phyloP scores from a whole-genome alignment of 129 eudicot genomes.

The Pulicaria dysenterica region DNA sequence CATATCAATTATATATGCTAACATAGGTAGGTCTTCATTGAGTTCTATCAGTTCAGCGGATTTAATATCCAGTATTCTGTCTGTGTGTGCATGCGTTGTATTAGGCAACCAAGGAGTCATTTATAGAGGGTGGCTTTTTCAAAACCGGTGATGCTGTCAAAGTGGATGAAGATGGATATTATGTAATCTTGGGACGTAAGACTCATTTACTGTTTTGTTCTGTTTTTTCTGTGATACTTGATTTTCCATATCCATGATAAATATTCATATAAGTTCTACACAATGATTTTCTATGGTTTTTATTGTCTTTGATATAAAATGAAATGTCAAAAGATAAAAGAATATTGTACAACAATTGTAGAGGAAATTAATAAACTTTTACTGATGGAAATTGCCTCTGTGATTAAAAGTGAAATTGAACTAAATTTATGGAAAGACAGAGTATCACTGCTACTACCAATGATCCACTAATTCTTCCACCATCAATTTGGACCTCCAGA shows the following conservation, averaged over 20 bases:
- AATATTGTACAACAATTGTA: too few relatives aligned
- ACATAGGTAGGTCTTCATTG: too few relatives aligned
- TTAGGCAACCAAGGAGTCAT: slow-evolving; percentile 88
- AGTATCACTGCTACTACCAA: too few relatives aligned
- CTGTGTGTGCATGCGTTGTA: slow-evolving; percentile 3
- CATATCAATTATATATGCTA: too few relatives aligned
- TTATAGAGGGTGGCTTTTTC: slow-evolving; percentile 77
- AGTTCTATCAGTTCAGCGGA: not conserved
- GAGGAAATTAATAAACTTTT: too few relatives aligned
- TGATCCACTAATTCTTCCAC: too few relatives aligned
- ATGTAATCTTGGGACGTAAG: slow-evolving; percentile 95
- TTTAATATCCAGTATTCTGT: not conserved
- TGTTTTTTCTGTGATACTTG: not conserved
- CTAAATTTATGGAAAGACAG: too few relatives aligned
- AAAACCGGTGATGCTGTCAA: slow-evolving; percentile 94
- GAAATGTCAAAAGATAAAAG: not conserved
- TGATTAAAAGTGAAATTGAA: too few relatives aligned
- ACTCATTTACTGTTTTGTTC: not conserved
- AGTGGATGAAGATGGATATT: slow-evolving; percentile 96
- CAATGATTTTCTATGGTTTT: not conserved
- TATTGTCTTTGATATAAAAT: not conserved
- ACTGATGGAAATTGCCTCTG: too few relatives aligned
- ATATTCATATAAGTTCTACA: not conserved
- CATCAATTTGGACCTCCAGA: too few relatives aligned
- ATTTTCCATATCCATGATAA: not conserved